Conservation (phyloP, 495 filamentous ascomycete genomes). For the Pyrenula massariospora region DNA sequence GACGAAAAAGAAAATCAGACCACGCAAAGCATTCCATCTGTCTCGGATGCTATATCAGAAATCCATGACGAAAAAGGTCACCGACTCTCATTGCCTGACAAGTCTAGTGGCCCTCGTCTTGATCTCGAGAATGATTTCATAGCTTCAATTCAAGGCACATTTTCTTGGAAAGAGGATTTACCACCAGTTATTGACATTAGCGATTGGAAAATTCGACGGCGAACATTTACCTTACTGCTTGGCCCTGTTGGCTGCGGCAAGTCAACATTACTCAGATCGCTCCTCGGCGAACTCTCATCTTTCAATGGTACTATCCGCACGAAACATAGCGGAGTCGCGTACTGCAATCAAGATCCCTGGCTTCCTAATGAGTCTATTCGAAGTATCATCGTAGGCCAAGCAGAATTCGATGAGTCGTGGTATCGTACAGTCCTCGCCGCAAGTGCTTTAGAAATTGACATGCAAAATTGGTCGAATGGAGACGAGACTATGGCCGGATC, state of each 20-base stretch:
- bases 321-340: conserved; percentile 13
- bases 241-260: conserved; percentile 19
- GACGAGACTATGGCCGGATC: conserved; percentile 71
- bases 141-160: too few species aligned
- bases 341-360: conserved; percentile 32
- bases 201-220: conserved; percentile 17
- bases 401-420: conserved; percentile 17
- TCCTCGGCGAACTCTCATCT: conserved; percentile 9
- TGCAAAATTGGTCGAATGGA: conserved; percentile 32
- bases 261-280: conserved; percentile 16
- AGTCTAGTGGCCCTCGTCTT: too few species aligned
- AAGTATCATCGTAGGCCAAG: conserved; percentile 14
- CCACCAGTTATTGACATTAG: too few species aligned
- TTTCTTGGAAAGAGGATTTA: too few species aligned
- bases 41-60: too few species aligned
- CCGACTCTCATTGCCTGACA: too few species aligned
- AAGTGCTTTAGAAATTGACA: conserved; percentile 18
- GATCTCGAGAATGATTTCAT: too few species aligned
- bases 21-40: too few species aligned
- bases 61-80: too few species aligned
- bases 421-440: conserved; percentile 17
- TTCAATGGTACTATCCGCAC: conserved; percentile 1
- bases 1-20: too few species aligned
- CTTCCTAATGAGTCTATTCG: conserved; percentile 27
- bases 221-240: conserved; percentile 25